A percentile compares a stretch with the other conserved stretches of the same genome.
These are phyloP conservation scores for Elaeis oleifera DNA, from an alignment of 202 grass and related monocot species.

Conservation along the genomic window DNA sequence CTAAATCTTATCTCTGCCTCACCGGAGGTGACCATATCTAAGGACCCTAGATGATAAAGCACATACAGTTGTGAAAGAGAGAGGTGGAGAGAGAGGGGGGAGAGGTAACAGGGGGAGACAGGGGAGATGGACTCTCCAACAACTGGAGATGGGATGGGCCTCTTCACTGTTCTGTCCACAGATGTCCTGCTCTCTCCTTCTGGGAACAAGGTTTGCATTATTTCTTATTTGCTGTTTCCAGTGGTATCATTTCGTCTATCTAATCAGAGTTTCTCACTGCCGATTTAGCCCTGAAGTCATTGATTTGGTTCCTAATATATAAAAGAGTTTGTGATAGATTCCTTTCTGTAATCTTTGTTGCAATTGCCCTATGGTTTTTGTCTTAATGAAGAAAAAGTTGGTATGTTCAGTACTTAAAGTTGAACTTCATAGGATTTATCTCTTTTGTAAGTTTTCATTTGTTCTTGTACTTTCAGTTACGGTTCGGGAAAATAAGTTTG, in stretches of 20 bases:
- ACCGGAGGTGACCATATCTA: neutral
- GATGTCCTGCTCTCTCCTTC: slow-evolving; percentile 36
- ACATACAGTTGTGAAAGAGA: neutral
- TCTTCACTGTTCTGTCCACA: slow-evolving; percentile 27
- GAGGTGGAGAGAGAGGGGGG: neutral
- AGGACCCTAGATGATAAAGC: neutral
- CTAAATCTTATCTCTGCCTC: neutral
- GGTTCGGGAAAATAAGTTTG: too few relatives aligned
- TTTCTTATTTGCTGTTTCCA: neutral
- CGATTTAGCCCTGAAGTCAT: neutral
- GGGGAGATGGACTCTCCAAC: neutral
- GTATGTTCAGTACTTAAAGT: too few relatives aligned
- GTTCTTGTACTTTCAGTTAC: too few relatives aligned
- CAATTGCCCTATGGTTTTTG: too few relatives aligned
- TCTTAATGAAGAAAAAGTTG: too few relatives aligned
- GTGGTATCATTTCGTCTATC: neutral
- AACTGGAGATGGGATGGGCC: neutral
- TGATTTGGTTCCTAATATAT: neutral
- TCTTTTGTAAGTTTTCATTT: too few relatives aligned
- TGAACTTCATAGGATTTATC: too few relatives aligned
- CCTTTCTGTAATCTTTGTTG: too few relatives aligned
- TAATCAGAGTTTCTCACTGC: neutral
- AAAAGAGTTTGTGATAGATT: too few relatives aligned
- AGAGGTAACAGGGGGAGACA: slow-evolving; percentile 8
- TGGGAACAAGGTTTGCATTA: slow-evolving; percentile 31